A percentile compares a stretch with the other conserved stretches of the same genome.
Conservation (phyloP, 192 early-diverging fungal species). For the Haplosporangium gracile region DNA sequence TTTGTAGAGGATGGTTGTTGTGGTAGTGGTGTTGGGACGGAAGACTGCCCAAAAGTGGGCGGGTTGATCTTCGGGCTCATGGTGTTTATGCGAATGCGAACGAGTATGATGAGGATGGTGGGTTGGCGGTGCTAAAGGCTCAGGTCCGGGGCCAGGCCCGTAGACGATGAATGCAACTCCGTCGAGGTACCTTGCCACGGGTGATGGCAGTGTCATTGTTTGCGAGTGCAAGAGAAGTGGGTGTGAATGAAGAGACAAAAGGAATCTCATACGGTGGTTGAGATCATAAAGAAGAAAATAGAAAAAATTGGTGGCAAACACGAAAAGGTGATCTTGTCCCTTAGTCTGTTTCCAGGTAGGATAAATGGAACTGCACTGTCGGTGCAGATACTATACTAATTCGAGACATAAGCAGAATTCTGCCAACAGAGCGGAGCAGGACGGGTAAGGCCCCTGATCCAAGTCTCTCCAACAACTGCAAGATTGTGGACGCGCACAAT, state of each 20-base stretch:
- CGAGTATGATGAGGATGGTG: not conserved
- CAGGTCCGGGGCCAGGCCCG: not conserved
- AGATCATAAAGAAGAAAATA: not conserved
- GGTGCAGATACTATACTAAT: no score
- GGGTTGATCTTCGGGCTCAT: not conserved
- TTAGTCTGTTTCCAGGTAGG: no score
- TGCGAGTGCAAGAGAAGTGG: not conserved
- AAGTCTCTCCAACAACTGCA: no score
- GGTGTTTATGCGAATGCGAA: not conserved
- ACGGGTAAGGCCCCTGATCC: no score
- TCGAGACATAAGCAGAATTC: no score
- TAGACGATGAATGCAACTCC: conserved; percentile 45
- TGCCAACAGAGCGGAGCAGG: no score
- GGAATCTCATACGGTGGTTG: not conserved
- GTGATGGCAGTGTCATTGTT: not conserved
- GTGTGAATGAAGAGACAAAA: not conserved
- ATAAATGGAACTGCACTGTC: no score
- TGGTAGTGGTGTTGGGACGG: not conserved
- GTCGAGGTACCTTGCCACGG: not conserved
- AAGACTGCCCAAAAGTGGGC: conserved; percentile 37
- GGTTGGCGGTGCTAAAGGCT: no score
- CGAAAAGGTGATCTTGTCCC: no score
- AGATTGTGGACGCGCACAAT: no score
- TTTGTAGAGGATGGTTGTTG: not conserved
- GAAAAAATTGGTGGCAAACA: not conserved